These are phyloP conservation scores for Crucihimalaya himalaica DNA, from an alignment of 345 rosid species.

Conservation along the genomic window DNA sequence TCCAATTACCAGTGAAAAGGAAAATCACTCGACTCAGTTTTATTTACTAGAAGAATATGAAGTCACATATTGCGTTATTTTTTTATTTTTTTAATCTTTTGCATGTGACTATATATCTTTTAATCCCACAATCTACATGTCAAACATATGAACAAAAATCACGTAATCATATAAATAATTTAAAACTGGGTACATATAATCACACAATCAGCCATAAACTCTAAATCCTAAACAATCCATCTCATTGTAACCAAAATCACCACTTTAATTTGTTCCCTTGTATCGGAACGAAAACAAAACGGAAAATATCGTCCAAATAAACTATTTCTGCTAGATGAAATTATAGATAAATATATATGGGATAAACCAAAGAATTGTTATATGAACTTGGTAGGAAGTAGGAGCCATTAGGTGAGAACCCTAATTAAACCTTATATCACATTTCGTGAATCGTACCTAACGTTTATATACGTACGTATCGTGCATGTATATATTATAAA, in stretches of 20 bases:
- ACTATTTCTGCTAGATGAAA: neutral
- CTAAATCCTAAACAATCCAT: neutral
- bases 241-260: neutral
- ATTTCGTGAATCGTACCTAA: neutral
- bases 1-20: neutral
- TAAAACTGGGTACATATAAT: neutral
- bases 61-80: neutral
- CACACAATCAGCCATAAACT: slow-evolving; percentile 11
- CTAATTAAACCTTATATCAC: slow-evolving; percentile 1
- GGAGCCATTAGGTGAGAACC: slow-evolving; percentile 25
- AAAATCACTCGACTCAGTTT: neutral
- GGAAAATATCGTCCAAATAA: neutral
- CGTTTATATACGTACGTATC: slow-evolving; percentile 2
- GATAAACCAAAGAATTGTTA: slow-evolving; percentile 8
- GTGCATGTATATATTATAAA: slow-evolving; percentile 1
- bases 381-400: slow-evolving; percentile 26
- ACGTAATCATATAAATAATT: too few relatives aligned
- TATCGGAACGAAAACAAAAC: neutral
- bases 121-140: neutral
- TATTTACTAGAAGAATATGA: neutral
- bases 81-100: neutral
- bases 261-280: neutral
- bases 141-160: neutral
- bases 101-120: neutral
- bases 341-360: neutral